Base-by-base conservation (phyloP, 1,284 basidiomycete species). In the Fomitiporia mediterranea region DNA sequence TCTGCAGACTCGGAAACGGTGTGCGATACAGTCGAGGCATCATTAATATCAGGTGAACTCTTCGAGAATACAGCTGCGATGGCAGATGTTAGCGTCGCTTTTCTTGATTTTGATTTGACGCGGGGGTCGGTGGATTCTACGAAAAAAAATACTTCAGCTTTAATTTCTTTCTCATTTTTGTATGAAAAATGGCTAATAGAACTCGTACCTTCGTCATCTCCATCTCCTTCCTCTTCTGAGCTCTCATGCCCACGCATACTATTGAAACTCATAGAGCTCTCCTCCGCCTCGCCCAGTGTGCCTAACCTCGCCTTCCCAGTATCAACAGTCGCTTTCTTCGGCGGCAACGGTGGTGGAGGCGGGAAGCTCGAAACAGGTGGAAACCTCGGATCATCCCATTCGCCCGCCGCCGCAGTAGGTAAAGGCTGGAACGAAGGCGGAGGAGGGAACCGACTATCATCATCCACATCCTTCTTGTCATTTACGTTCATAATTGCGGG, bases 71-170 rank as follows among this genome's bases (percentile, higher is more conserved):
- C 27, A 46, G 51, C 19, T 50, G 5, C 43, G 8, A 51, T 30
- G 25, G 39, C 48, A 21, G 50, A 49, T 58, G 59, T 30, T 68
- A 68, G 52, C 54, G 66, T 35, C 57, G 60, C 19, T 66, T 68
- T 58, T n/a, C 30, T 30, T 28, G 44, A 19, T 21, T n/a, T 8
- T 25, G 17, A 61, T 82, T 74, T 69, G 84, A 83, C 6, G 66
- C 42, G 63, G 11, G 84, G 84, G 64, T 86, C 84, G 38, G 85
- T 84, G 2, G 84, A 84, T 67, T 87, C 84, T 86, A 62, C 34
- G 28, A 25, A 37, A n/a, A 27, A 30, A 55, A 40, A 37, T 32
- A 43, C 4, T 38, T 28, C 13, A 56, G 47, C 13, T 35, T 21
- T 11, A 23, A 35, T 21, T 43, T 43, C n/a, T 4, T 17, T 43